These are phyloP conservation scores for Phyllosticta capitalensis DNA, from an alignment of 2,329 filamentous ascomycete genomes.

Conservation along the genomic window DNA sequence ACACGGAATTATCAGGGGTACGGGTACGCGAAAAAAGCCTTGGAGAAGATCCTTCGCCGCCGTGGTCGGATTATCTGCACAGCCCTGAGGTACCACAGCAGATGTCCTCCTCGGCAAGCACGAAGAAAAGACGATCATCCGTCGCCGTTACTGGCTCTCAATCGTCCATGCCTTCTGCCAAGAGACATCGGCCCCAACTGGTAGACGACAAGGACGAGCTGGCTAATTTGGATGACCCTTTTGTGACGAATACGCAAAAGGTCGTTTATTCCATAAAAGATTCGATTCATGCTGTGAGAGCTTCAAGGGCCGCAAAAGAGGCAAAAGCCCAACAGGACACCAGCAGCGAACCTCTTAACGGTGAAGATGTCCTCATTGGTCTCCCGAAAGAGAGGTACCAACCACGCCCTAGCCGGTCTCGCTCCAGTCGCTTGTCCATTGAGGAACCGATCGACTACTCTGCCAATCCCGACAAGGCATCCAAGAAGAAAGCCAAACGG, in stretches of 20 bases:
- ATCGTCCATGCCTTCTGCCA: not conserved
- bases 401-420: slow-evolving; percentile 27
- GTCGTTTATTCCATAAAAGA: slow-evolving; percentile 10
- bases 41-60: slow-evolving; percentile 23
- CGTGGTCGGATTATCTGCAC: slow-evolving; percentile 26
- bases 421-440: slow-evolving; percentile 19
- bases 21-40: slow-evolving; percentile 12
- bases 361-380: slow-evolving; percentile 18
- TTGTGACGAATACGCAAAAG: not conserved
- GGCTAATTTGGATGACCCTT: slow-evolving; percentile 12
- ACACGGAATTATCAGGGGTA: slow-evolving; percentile 11
- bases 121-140: not conserved
- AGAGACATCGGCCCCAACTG: not conserved
- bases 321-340: slow-evolving; percentile 1
- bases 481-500: slow-evolving; percentile 16
- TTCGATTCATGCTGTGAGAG: slow-evolving; percentile 2
- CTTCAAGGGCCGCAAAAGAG: not conserved
- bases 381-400: slow-evolving; percentile 26
- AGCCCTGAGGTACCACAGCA: not conserved
- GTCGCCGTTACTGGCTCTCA: not conserved
- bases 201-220: not conserved
- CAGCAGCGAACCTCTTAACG: slow-evolving; percentile 10
- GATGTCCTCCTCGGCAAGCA: not conserved
- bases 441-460: slow-evolving; percentile 23
- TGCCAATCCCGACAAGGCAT: slow-evolving; percentile 20